Conservation (phyloP, 805 yeast species). For the Starmerella powellii region DNA sequence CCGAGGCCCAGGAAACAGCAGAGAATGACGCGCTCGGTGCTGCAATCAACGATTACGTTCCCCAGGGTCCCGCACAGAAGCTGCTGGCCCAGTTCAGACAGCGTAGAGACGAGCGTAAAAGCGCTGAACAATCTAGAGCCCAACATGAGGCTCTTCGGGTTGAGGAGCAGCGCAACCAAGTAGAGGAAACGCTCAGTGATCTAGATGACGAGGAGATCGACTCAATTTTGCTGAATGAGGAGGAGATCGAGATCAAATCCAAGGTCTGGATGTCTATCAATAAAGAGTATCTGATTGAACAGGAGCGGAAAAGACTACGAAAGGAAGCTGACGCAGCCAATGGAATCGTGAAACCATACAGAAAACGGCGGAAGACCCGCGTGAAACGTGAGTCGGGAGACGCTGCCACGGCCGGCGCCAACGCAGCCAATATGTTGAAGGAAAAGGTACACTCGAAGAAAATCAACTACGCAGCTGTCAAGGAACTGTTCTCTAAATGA, state of each 20-base stretch:
- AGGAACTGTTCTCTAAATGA: constrained; percentile 28
- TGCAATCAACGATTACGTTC: not conserved
- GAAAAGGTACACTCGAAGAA: constrained; percentile 74
- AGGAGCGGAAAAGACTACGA: constrained; percentile 72
- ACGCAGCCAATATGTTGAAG: constrained; percentile 63
- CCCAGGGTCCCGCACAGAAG: constrained; percentile 22
- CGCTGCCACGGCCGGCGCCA: constrained; percentile 55
- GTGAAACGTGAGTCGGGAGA: constrained; percentile 27
- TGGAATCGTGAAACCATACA: constrained; percentile 51
- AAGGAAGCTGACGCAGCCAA: constrained; percentile 76
- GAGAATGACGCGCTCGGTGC: constrained; percentile 4
- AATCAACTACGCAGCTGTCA: constrained; percentile 76
- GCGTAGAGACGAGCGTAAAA: constrained; percentile 18
- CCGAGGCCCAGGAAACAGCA: constrained; percentile 7
- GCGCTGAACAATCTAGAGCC: constrained; percentile 26
- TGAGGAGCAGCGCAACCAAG: constrained; percentile 33
- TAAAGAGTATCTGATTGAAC: constrained; percentile 72
- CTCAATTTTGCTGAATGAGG: constrained; percentile 46
- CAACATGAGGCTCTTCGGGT: constrained; percentile 23
- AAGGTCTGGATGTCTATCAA: constrained; percentile 83
- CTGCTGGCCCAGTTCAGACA: constrained; percentile 20
- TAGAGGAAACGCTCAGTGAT: constrained; percentile 53
- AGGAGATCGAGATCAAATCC: constrained; percentile 63
- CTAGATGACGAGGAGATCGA: constrained; percentile 75
- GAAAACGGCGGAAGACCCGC: constrained; percentile 30